Evolutionary conservation across 169 alveolate genomes (phyloP), one percentile per base, ranked within the genome.

Genomic region (Cryptosporidium sp.): DNA sequence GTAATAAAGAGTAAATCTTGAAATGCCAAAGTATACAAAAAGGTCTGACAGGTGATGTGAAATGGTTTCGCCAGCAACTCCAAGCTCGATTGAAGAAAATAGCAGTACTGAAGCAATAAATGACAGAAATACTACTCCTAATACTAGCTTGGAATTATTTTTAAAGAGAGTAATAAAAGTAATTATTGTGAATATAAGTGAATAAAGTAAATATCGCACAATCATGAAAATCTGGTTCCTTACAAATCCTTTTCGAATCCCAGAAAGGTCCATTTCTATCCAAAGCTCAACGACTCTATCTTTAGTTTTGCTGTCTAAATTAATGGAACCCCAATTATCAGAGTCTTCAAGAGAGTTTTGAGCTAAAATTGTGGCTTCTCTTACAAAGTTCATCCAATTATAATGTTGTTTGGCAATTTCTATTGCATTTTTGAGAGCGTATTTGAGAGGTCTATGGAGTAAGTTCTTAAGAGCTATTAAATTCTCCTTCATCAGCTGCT

Each of bases 401-500:
- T 42, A 61, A 58, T 35, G 44, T 45, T 80, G 69, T 26, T 48
- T 33, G 18, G 16, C 51, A 8, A 67, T 21, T 21, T 62, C 62
- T 3, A 65, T 29, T 29, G 65, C 39, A 29, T 42, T 62, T 39
- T 29, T 61, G 12, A 80, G 48, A 33, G 89, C 72, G 35, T 80
- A 80, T 51, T 62, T 69, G 12, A 80, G 52, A 10, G 89, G 89
- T 44, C 89, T 61, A n/a, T 80, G 67, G n/a, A 80, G 56, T 12
- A 80, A 37, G 39, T 80, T 80, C 33, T 80, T 80, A 61, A 80
- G 68, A 10, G 89, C 61, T 37, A 62, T 53, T 65, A 80, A 29
- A 21, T 80, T 80, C 37, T 80, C 89, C 35, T 62, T 80, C 52
- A 80, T 42, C 62, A 80, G 18, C 70, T 80, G 89, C 16, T 80